Evolutionary conservation across 176 grass and related monocot species (phyloP), one percentile per base, ranked within the genome.

Genomic region (Dendrocalamus sinicus): DNA sequence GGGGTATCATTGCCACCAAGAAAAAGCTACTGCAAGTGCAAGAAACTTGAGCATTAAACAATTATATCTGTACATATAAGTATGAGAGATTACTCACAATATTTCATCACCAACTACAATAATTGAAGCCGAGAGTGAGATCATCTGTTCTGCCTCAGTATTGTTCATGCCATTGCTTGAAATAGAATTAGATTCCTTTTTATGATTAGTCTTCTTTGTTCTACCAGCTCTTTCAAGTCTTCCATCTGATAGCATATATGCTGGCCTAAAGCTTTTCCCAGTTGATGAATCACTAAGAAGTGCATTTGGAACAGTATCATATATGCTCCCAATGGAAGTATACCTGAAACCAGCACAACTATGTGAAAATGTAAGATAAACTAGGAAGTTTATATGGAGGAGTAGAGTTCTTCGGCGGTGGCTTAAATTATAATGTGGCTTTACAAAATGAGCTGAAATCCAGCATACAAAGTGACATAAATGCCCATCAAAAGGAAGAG

Each of bases 271-370:
- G 79, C 48, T 89, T 78, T 95, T 93, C 63, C 75, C 80, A 57
- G 43, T 81, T 77, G 91, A 85, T 16, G 82, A 91, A 87, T 95
- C 85, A 76, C 88, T 88, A 84, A 99, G 82, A 83, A 99, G 93
- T 89, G 93, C 76, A 91, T 99, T 99, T 77, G 96, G 96, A 90
- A 99, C 81, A 50, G 96, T 99, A 74, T 99, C 96, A 82, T 99
- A 87, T 89, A 99, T 92, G 88, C 96, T 99, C 72, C 96, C 96
- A 87, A 99, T 94, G 45, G 96, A 99, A 91, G 96, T 99, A 84
- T 99, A 99, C 84, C 96, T 98, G 75, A 77, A 88, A 84, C 44
- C n/a, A 63, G 61, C 1, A 1, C 72, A 77, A 53, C 26, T 48
- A 86, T 7, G 28, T 16, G 12, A 77, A 72, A 64, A 81, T 52